Base-by-base conservation (phyloP, 495 filamentous ascomycete species). In the Penicillium cosmopolitanum region DNA sequence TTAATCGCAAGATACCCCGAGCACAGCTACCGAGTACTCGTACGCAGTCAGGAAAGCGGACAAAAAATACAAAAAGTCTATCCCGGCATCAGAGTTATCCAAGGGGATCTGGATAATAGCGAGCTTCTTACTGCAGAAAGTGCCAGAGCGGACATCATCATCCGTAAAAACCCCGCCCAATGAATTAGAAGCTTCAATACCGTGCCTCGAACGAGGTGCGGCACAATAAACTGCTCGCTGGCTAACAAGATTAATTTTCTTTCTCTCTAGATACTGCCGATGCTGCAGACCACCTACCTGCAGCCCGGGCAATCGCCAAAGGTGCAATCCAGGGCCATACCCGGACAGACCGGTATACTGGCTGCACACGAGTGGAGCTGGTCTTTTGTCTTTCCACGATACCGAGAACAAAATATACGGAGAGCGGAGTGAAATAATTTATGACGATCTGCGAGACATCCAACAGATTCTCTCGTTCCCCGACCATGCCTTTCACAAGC, bases 41-140 rank as follows among this genome's bases (percentile, higher is more conserved):
- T 88, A 19, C 82, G 89, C 19, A 82, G 81, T 57, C 74, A 77
- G 50, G 78, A 80, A 55, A 87, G 85, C 61, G 85, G 80, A 44
- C 79, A 85, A 18, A 66, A 67, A 40, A 77, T 92, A 28, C 78
- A 79, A 21, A 73, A 74, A 40, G 62, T 64, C 28, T 80, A 77
- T 53, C 74, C 81, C 3, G 67, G 69, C 9, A 64, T 80, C 12
- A 67, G 72, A 19, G 68, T 75, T 31, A 64, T 82, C 11, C 63
- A 73, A 31, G 77, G 81, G 1, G 66, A 66, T 56, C 69, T 34
- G 78, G 42, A 80, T 60, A 71, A 70, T 47, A 51, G 42, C 4
- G 70, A 73, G 7, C 36, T 76, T 2, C 66, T 82, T 16, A 61
- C 77, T 25, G 55, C 68, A 5, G 76, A 73, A 54, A 71, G 76